Evolutionary conservation across 2,329 filamentous ascomycete genomes (phyloP), one percentile per base, ranked within the genome.

Genomic region (Fusarium sp.): DNA sequence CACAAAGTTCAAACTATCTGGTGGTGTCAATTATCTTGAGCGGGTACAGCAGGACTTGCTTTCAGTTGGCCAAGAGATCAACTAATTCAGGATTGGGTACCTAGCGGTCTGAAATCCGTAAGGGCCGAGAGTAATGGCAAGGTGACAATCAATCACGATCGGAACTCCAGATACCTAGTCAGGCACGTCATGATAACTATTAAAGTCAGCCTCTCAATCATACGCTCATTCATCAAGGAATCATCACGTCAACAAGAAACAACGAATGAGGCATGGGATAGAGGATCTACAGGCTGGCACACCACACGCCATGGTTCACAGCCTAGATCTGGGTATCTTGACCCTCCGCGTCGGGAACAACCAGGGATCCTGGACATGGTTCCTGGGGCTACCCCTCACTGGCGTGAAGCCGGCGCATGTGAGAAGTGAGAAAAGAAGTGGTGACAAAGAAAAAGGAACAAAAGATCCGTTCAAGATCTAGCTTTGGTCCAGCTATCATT

Each of bases 321-420:
- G 68, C 70, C 70, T 67, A 66, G 65, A 69, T 66, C 62, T 69
- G 54, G 53, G 45, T 66, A 73, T 72, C 73, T 74, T 54, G 71
- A 70, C 69, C 65, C 70, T 74, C 56, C 65, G 67, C 38, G 60
- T 58, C 64, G 58, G 58, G 60, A 71, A 62, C 62, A 61, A 45
- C 64, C 68, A 73, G 72, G 72, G 63, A 71, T 68, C 73, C 72
- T 61, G 61, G 72, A 47, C 44, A 26, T 55, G 57, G 72, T 75
- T 75, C 73, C 73, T 73, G 71, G 72, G 71, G 62, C 72, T 72
- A 73, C 69, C 72, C 70, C 71, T 75, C 72, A 71, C 62, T 72
- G 62, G 72, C 63, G 64, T 53, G 53, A 46, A 61, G 43, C 45
- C 21, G 59, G 65, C 47, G 67, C 52, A 69, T 70, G 63, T 67